Conservation (phyloP, 2,329 filamentous ascomycete species). For the Diaporthe ilicicola region DNA sequence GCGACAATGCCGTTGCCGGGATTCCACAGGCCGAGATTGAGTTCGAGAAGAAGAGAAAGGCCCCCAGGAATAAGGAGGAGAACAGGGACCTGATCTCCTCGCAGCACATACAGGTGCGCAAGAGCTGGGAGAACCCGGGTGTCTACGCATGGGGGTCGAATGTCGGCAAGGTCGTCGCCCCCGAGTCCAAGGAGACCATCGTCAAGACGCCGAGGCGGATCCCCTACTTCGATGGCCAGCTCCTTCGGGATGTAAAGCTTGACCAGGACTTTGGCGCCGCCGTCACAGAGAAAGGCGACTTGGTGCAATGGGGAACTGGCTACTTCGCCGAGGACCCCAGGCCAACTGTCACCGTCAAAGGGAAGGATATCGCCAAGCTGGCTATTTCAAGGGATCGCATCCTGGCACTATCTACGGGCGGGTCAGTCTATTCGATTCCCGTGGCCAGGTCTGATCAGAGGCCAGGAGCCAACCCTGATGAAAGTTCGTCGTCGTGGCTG, state of each 20-base stretch:
- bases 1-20: constrained; percentile 30
- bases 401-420: constrained; percentile 77
- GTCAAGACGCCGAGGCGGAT: constrained; percentile 85
- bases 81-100: constrained; percentile 80
- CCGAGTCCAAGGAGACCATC: constrained; percentile 77
- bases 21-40: constrained; percentile 61
- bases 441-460: constrained; percentile 76
- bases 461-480: constrained; percentile 60
- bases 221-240: constrained; percentile 81
- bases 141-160: constrained; percentile 97
- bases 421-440: constrained; percentile 86
- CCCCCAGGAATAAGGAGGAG: constrained; percentile 71
- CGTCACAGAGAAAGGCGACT: constrained; percentile 84
- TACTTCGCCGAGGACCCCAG: constrained; percentile 71
- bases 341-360: constrained; percentile 77
- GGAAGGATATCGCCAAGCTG: constrained; percentile 82
- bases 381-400: constrained; percentile 84
- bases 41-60: constrained; percentile 72
- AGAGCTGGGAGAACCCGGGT: constrained; percentile 82
- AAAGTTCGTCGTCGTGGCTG: constrained; percentile 67
- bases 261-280: constrained; percentile 85
- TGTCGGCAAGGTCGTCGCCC: constrained; percentile 82
- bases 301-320: constrained; percentile 89
- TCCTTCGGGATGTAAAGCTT: constrained; percentile 88
- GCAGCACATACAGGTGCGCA: constrained; percentile 87